These are phyloP conservation scores for Diplotaxis tenuifolia DNA, from an alignment of 345 rosid genomes.

Conservation along the genomic window DNA sequence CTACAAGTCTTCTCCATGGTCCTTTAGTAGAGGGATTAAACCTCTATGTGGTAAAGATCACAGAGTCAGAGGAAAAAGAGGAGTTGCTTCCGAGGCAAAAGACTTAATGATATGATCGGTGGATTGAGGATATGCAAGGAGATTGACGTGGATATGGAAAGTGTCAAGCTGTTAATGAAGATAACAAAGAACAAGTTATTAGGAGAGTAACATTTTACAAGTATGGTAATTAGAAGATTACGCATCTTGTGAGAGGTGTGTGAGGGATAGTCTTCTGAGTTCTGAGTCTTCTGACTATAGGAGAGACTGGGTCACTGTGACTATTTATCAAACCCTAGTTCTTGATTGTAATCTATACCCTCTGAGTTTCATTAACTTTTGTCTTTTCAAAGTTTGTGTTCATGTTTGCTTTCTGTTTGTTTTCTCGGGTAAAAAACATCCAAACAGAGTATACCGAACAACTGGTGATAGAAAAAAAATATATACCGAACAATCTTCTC, in stretches of 20 bases:
- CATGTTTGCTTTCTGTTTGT: not conserved
- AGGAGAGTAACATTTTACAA: not conserved
- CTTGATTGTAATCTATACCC: not conserved
- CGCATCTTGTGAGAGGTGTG: not conserved
- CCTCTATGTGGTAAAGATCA: constrained; percentile 26
- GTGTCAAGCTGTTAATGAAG: not conserved
- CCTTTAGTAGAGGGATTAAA: constrained; percentile 41
- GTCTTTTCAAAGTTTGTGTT: not conserved
- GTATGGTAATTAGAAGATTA: not conserved
- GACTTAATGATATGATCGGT: constrained; percentile 22
- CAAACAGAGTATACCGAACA: not conserved
- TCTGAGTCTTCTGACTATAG: not conserved
- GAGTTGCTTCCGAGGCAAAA: constrained; percentile 20
- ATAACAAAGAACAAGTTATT: not conserved
- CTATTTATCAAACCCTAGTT: not conserved
- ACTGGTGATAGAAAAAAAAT: too few relatives aligned
- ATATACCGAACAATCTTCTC: not conserved
- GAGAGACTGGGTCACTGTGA: not conserved
- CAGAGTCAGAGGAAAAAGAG: not conserved
- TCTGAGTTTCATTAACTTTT: not conserved
- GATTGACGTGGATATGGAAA: not conserved
- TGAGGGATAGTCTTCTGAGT: not conserved
- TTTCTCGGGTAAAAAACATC: not conserved
- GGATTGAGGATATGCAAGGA: not conserved
- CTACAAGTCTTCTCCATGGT: constrained; percentile 34